A percentile compares a stretch with the other conserved stretches of the same genome.
Conservation (phyloP, 768 basidiomycete genomes). For the Russula sp. region DNA sequence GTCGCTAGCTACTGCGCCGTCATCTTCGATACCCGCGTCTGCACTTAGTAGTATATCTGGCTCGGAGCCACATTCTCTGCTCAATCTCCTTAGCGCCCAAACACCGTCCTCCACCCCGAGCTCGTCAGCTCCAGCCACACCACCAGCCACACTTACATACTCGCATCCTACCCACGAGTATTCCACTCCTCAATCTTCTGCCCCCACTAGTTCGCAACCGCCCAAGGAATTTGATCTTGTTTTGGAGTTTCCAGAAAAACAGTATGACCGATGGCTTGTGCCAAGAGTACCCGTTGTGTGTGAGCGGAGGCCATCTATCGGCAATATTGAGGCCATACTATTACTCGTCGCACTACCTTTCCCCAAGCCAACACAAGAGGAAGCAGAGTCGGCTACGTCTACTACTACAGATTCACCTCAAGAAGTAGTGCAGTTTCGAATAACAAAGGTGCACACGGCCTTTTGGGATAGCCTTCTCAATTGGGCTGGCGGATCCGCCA, state of each 20-base stretch:
- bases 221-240: conserved; percentile 66
- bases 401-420: conserved; percentile 23
- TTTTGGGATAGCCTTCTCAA: conserved; percentile 54
- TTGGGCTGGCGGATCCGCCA: conserved; percentile 57
- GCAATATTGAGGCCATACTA: conserved; percentile 30
- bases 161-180: neutral
- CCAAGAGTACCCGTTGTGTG: conserved; percentile 54
- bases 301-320: conserved; percentile 34
- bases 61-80: conserved; percentile 3
- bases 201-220: conserved; percentile 24
- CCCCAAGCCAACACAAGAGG: conserved; percentile 24
- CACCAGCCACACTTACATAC: neutral
- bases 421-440: conserved; percentile 41
- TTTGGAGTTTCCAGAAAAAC: conserved; percentile 60
- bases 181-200: conserved; percentile 1
- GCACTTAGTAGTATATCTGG: conserved; percentile 4
- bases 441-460: conserved; percentile 42
- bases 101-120: neutral
- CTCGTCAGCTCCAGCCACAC: conserved; percentile 5
- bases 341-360: conserved; percentile 46
- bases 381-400: conserved; percentile 12
- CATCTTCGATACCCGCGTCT: neutral
- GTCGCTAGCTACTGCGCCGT: conserved; percentile 42
- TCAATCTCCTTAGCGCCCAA: conserved; percentile 10
- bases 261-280: conserved; percentile 60